Evolutionary conservation across 805 yeast genomes (phyloP), one percentile per base, ranked within the genome.

Genomic region (Saccharomycopsis malanga): DNA sequence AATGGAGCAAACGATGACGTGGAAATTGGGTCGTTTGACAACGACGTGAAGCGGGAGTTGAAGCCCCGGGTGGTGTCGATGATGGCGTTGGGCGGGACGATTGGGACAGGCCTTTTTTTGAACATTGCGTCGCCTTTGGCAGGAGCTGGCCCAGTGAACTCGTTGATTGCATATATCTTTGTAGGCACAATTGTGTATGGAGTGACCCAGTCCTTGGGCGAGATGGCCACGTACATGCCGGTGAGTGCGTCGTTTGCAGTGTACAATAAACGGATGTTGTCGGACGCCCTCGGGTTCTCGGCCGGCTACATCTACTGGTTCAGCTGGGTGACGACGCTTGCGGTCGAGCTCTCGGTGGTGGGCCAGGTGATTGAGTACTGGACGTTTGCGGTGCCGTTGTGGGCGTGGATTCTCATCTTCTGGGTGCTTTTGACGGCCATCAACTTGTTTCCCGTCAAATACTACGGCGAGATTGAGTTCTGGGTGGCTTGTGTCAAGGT

Each of bases 191-290:
- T 81, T 46, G 79, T 79, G 2, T 79, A 70, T 55, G 72, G 74
- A 20, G 78, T 81, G 37, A 76, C 82, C 18, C 86, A 80, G 61
- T 71, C 81, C 3, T 65, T 81, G 52, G 87, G 86, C 55, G 87
- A 81, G 63, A 77, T 81, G 86, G 86, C 86, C 27, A 79, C 85
- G 14, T 78, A 74, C 51, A 76, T 81, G n/a, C 87, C 87, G 2
- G 72, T 77, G 44, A 64, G 79, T 9, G 66, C 74, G 2, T 78
- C 85, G 1, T 78, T 81, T 59, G 74, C 81, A 24, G 80, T 77
- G 45, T 81, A 80, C 60, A 72, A 77, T 25, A 67, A 79, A n/a
- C 66, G 80, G 55, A 81, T 79, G 67, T 60, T 79, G 42, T 77
- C 83, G 5, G 79, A 78, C 12, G 75, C 86, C 4, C 63, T 78